These are phyloP conservation scores for Aquilaria agallochum DNA, from an alignment of 441 rosid species.

Conservation along the genomic window DNA sequence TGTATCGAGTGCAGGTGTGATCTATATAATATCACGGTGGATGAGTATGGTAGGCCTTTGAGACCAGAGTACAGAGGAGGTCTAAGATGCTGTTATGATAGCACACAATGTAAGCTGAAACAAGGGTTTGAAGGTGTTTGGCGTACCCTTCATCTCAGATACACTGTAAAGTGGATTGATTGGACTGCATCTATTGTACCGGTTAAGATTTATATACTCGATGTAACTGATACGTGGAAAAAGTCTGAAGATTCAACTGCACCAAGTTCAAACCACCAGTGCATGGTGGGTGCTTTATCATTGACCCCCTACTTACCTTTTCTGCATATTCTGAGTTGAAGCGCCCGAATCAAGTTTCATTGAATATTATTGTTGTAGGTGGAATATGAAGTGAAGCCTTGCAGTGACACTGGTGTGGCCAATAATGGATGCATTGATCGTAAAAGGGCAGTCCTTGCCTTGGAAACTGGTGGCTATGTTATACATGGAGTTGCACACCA, in stretches of 20 bases:
- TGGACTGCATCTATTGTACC: constrained; percentile 62
- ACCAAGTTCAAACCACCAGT: constrained; percentile 32
- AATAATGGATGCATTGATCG: constrained; percentile 36
- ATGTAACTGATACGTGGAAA: constrained; percentile 68
- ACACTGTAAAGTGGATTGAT: constrained; percentile 71
- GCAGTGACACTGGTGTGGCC: constrained; percentile 19
- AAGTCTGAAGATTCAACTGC: constrained; percentile 30
- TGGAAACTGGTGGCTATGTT: constrained; percentile 70
- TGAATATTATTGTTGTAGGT: constrained; percentile 29
- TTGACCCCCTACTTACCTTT: constrained; percentile 13
- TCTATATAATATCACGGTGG: constrained; percentile 66
- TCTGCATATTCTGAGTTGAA: constrained; percentile 33
- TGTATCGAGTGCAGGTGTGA: constrained; percentile 81
- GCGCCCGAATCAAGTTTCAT: not conserved
- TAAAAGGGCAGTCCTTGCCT: constrained; percentile 45
- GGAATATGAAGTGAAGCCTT: constrained; percentile 62
- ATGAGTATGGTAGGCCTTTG: constrained; percentile 41
- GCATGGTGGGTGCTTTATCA: constrained; percentile 41
- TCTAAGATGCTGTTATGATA: constrained; percentile 60
- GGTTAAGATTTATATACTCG: constrained; percentile 59
- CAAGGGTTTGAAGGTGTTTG: constrained; percentile 45
- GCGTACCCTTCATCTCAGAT: constrained; percentile 54
- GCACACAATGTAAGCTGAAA: constrained; percentile 51
- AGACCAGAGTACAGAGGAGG: constrained; percentile 71
- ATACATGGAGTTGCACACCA: constrained; percentile 81